These are phyloP conservation scores for Rhynchospora tenuis DNA, from an alignment of 176 grass and related monocot species.

Conservation along the genomic window DNA sequence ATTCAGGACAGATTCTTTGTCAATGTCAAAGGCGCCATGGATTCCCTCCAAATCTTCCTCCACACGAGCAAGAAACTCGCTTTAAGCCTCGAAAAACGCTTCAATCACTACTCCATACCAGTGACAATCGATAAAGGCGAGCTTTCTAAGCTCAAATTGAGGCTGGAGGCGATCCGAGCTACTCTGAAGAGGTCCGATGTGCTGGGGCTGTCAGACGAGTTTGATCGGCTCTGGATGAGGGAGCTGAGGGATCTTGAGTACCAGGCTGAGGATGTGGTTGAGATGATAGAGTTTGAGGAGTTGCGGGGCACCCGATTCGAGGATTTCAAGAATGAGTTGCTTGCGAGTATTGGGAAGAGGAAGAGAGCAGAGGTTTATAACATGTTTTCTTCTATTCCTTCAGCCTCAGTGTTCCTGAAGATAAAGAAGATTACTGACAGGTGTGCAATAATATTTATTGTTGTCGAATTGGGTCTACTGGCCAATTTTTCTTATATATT, in stretches of 20 bases:
- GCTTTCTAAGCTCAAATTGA: conserved; percentile 16
- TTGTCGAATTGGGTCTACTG: neutral
- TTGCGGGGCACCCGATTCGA: conserved; percentile 24
- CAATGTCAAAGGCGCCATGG: neutral
- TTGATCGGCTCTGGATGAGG: conserved; percentile 34
- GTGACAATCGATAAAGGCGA: conserved; percentile 13
- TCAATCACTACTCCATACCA: conserved; percentile 13
- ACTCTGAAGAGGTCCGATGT: conserved; percentile 22
- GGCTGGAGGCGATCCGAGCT: conserved; percentile 16
- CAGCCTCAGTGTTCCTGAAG: conserved; percentile 18
- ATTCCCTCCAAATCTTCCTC: conserved; percentile 17
- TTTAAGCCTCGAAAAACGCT: conserved; percentile 2
- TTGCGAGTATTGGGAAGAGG: conserved; percentile 13
- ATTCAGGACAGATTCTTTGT: neutral
- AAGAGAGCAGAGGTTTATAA: conserved; percentile 16
- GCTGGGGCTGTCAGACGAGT: conserved; percentile 24
- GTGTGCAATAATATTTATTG: neutral
- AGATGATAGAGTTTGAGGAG: conserved; percentile 36
- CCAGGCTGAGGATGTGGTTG: conserved; percentile 35
- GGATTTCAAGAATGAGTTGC: conserved; percentile 30
- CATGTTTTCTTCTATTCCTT: conserved; percentile 13
- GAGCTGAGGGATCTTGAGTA: conserved; percentile 39
- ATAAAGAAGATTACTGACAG: conserved; percentile 21
- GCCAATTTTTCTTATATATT: neutral
- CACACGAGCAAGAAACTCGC: conserved; percentile 29